Percentiles rank a stretch among this genome's conserved stretches.
phyloP scores from a whole-genome alignment of 208 protist genomes.

The Porcisia deanei region DNA sequence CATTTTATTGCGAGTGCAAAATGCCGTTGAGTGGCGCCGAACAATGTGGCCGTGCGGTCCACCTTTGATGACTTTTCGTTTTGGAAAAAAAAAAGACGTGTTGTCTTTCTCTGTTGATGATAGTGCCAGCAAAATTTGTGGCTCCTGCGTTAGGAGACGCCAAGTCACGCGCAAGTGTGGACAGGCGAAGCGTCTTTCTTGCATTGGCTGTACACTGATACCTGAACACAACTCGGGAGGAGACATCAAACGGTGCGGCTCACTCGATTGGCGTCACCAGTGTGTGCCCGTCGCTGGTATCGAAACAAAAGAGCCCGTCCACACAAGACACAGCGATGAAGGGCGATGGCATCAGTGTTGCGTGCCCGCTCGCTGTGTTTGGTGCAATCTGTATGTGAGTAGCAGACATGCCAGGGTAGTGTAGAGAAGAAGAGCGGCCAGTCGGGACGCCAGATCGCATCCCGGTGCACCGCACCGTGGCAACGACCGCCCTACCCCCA shows the following conservation, averaged over 20 bases:
- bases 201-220: neutral
- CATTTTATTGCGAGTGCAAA: too few relatives aligned
- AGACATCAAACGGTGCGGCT: neutral
- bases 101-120: neutral
- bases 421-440: neutral
- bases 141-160: neutral
- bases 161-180: neutral
- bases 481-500: neutral
- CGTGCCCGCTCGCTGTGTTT: neutral
- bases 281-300: conserved; percentile 22
- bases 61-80: too few relatives aligned
- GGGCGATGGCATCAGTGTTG: neutral
- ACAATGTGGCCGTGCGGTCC: too few relatives aligned
- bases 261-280: conserved; percentile 4
- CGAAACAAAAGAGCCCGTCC: conserved; percentile 23
- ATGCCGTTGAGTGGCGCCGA: too few relatives aligned
- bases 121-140: neutral
- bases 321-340: conserved; percentile 28
- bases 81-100: neutral
- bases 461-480: conserved; percentile 1
- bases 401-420: neutral
- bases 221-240: neutral
- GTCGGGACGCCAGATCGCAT: neutral
- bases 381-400: conserved; percentile 6
- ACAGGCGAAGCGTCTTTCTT: neutral